A percentile compares a stretch with the other conserved stretches of the same genome.
Conservation (phyloP, 768 basidiomycete genomes). For the Xanthoconium stramineum region DNA sequence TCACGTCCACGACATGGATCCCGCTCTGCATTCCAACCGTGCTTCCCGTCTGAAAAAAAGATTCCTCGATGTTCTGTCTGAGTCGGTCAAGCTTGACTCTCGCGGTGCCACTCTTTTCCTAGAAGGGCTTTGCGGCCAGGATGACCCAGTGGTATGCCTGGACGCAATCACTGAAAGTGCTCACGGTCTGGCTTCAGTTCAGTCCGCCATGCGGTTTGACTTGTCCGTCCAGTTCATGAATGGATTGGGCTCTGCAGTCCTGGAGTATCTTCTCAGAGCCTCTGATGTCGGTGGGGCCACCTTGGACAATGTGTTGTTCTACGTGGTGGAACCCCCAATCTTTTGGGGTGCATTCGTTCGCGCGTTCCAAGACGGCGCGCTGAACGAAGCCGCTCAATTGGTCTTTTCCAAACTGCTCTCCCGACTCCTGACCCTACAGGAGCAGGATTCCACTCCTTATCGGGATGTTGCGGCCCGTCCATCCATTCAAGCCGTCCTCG, state of each 20-base stretch:
- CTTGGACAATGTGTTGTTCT: slow-evolving; percentile 37
- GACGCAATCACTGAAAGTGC: slow-evolving; percentile 34
- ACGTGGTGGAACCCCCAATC: slow-evolving; percentile 48
- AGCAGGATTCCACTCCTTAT: slow-evolving; percentile 34
- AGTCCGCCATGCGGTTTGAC: slow-evolving; percentile 39
- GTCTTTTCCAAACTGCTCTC: slow-evolving; percentile 48
- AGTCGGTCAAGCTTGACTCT: slow-evolving; percentile 24
- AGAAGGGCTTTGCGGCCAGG: slow-evolving; percentile 43
- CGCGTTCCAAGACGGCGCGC: slow-evolving; percentile 31
- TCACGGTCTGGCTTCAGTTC: slow-evolving; percentile 38
- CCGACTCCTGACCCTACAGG: slow-evolving; percentile 41
- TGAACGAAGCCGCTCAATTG: slow-evolving; percentile 35
- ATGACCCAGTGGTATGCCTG: slow-evolving; percentile 38
- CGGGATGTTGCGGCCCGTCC: slow-evolving; percentile 34
- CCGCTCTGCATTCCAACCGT: slow-evolving; percentile 1
- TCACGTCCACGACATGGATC: neutral
- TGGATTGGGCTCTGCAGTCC: slow-evolving; percentile 33
- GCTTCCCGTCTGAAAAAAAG: slow-evolving; percentile 30
- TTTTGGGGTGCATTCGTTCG: slow-evolving; percentile 42
- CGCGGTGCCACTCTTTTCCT: slow-evolving; percentile 35
- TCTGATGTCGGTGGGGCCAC: slow-evolving; percentile 40
- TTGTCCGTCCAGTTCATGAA: slow-evolving; percentile 41
- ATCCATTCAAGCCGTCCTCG: slow-evolving; percentile 23
- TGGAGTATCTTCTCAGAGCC: slow-evolving; percentile 39
- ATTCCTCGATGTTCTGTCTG: slow-evolving; percentile 33